Conservation (phyloP, 108 stramenopile species). For the Cyclotella baltica region DNA sequence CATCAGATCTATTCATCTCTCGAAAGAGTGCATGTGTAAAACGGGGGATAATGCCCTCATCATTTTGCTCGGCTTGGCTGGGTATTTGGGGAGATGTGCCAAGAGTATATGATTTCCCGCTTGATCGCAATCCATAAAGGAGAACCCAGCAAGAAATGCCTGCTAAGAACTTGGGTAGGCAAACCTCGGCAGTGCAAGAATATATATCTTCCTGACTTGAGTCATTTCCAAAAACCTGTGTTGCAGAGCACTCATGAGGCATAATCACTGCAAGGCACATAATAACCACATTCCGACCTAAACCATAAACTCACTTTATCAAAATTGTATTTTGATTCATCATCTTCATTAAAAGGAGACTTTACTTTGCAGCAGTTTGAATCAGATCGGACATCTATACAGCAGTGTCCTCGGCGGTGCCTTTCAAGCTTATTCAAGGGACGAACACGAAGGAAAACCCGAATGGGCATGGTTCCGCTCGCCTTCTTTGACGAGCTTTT, state of each 20-base stretch:
- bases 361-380: slow-evolving; percentile 6
- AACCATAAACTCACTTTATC: slow-evolving; percentile 3
- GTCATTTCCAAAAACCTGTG: slow-evolving; percentile 18
- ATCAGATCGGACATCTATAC: slow-evolving; percentile 15
- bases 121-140: slow-evolving; percentile 13
- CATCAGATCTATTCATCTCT: not conserved
- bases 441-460: slow-evolving; percentile 19
- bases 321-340: not conserved
- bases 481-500: not conserved
- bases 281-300: not conserved
- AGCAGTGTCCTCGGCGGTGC: slow-evolving; percentile 15
- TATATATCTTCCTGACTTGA: slow-evolving; percentile 7
- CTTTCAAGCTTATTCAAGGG: slow-evolving; percentile 15
- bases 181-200: slow-evolving; percentile 7
- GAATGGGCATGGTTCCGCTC: not conserved
- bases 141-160: slow-evolving; percentile 18
- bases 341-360: slow-evolving; percentile 8
- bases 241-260: not conserved
- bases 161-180: slow-evolving; percentile 19
- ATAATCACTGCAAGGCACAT: not conserved
- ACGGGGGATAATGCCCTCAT: slow-evolving; percentile 1
- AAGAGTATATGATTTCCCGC: slow-evolving; percentile 23
- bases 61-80: not conserved
- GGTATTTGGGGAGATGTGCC: not conserved
- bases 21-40: not conserved